Percentiles rank a stretch among this genome's conserved stretches.
phyloP scores from a whole-genome alignment of 495 filamentous ascomycete species.

The Aspergillus ellipticus region DNA sequence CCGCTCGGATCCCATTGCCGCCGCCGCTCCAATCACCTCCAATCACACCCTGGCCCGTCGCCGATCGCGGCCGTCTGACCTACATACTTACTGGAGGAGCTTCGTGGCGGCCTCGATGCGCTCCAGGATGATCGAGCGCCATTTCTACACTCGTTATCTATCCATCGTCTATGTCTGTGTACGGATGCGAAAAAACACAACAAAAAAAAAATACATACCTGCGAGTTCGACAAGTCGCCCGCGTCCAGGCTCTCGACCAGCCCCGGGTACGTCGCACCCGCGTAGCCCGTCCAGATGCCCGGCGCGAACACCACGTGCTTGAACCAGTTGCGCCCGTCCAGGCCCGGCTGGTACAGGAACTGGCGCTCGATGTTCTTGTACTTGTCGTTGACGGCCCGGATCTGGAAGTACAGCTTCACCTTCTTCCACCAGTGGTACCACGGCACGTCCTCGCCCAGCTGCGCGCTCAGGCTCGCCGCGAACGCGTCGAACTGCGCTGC shows the following conservation, averaged over 20 bases:
- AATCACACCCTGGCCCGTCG: no score
- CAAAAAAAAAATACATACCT: constrained; percentile 30
- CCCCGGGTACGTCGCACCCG: constrained; percentile 67
- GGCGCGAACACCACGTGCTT: constrained; percentile 70
- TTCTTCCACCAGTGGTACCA: constrained; percentile 79
- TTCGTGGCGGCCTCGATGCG: constrained; percentile 36
- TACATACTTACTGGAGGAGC: constrained; percentile 33
- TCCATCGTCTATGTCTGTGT: neutral
- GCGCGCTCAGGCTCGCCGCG: constrained; percentile 47
- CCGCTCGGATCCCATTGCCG: neutral
- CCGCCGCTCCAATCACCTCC: no score
- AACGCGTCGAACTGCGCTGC: constrained; percentile 51
- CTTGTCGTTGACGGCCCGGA: constrained; percentile 53
- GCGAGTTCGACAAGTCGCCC: constrained; percentile 43
- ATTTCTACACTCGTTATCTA: constrained; percentile 36
- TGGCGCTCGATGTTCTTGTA: constrained; percentile 60
- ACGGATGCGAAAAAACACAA: no score
- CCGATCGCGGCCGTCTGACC: neutral
- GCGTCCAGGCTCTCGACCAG: constrained; percentile 58
- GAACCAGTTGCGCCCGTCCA: constrained; percentile 60
- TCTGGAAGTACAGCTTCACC: constrained; percentile 54
- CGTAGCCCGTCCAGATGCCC: constrained; percentile 86
- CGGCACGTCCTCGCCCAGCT: constrained; percentile 52
- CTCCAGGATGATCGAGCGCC: constrained; percentile 40
- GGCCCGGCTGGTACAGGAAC: constrained; percentile 55